These are phyloP conservation scores for Lachnellula cervina DNA, from an alignment of 2,329 filamentous ascomycete genomes.

Conservation along the genomic window DNA sequence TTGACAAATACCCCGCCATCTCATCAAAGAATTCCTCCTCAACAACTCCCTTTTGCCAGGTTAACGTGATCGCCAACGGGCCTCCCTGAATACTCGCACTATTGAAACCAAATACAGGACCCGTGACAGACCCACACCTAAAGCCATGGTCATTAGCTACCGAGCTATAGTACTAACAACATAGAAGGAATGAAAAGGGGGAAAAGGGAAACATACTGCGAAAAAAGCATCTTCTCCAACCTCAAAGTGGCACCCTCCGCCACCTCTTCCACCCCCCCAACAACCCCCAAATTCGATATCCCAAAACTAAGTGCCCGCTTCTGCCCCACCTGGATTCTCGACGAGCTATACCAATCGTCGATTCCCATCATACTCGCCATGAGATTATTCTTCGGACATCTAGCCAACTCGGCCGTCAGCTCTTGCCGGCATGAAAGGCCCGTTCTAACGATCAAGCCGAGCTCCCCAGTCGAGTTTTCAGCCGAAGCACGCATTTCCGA, in stretches of 20 bases:
- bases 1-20: neutral
- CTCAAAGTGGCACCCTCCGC: neutral
- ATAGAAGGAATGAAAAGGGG: neutral
- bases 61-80: conserved; percentile 6
- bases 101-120: conserved; percentile 9
- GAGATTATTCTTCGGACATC: neutral
- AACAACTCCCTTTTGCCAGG: conserved; percentile 10
- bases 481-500: neutral
- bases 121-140: conserved; percentile 7
- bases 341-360: neutral
- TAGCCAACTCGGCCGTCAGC: conserved; percentile 4
- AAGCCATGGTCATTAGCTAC: neutral
- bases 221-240: neutral
- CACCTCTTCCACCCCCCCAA: neutral
- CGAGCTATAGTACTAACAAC: too few species aligned
- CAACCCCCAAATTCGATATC: conserved; percentile 14
- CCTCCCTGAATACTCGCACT: conserved; percentile 4
- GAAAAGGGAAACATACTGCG: neutral
- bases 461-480: neutral
- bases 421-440: conserved; percentile 4
- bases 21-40: conserved; percentile 7
- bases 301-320: conserved; percentile 9
- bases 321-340: neutral
- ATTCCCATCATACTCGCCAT: neutral
- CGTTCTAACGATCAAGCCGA: neutral